These are phyloP conservation scores for Coemansia aciculifera DNA, from an alignment of 192 early-diverging fungal genomes.

Conservation along the genomic window DNA sequence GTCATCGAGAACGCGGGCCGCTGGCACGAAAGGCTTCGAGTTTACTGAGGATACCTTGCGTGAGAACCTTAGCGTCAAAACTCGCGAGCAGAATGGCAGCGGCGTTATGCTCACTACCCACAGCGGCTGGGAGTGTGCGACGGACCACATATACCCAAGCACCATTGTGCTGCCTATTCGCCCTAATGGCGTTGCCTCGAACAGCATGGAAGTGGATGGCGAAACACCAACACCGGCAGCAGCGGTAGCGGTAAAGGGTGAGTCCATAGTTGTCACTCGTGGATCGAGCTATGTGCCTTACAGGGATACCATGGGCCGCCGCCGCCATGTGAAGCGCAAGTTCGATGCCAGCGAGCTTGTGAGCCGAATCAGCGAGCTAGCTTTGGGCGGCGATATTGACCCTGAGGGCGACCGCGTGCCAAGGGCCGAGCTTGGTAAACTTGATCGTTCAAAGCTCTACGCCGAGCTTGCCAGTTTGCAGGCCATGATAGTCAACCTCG, in stretches of 20 bases:
- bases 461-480: slow-evolving; percentile 26
- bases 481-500: slow-evolving; percentile 34
- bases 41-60: slow-evolving; percentile 26
- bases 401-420: background rate
- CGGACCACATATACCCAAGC: slow-evolving; percentile 24
- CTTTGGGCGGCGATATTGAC: background rate
- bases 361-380: slow-evolving; percentile 2
- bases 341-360: slow-evolving; percentile 15
- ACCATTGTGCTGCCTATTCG: slow-evolving; percentile 10
- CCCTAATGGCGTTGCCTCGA: background rate
- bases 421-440: background rate
- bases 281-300: slow-evolving; percentile 5
- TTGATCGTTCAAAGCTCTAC: background rate
- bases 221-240: background rate
- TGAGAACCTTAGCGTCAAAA: background rate
- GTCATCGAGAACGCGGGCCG: background rate
- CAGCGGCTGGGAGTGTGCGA: background rate
- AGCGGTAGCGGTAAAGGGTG: background rate
- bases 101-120: slow-evolving; percentile 33
- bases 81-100: background rate
- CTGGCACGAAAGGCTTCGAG: background rate
- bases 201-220: slow-evolving; percentile 11
- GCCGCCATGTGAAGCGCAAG: slow-evolving; percentile 15
- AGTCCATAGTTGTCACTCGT: background rate
- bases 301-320: slow-evolving; percentile 8